A percentile compares a stretch with the other conserved stretches of the same genome.
Conservation (phyloP, 331 rosid genomes). For the Malus hybrid region DNA sequence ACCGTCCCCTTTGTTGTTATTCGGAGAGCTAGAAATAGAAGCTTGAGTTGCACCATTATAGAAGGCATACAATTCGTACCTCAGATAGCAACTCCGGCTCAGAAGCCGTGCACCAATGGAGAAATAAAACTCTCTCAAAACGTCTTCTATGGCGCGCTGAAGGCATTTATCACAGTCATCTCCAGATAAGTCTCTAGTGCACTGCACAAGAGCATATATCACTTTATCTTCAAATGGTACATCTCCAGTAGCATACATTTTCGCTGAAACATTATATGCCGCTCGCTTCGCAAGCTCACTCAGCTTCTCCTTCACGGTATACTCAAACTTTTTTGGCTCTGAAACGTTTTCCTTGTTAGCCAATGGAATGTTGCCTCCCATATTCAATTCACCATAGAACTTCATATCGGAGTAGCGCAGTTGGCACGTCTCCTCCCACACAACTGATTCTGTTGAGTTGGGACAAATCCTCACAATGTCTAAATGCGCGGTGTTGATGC, state of each 20-base stretch:
- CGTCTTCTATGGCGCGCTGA: slow-evolving; percentile 16
- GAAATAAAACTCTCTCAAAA: slow-evolving; percentile 17
- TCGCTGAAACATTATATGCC: slow-evolving; percentile 24
- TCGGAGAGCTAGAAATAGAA: not conserved
- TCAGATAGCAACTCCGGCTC: slow-evolving; percentile 47
- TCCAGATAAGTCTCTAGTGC: slow-evolving; percentile 46
- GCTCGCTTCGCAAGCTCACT: slow-evolving; percentile 22
- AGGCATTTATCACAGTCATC: slow-evolving; percentile 41
- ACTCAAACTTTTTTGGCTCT: slow-evolving; percentile 24
- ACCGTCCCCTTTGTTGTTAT: slow-evolving; percentile 15
- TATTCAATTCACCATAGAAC: slow-evolving; percentile 35
- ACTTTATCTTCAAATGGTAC: slow-evolving; percentile 21
- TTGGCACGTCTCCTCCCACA: slow-evolving; percentile 50
- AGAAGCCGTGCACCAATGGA: slow-evolving; percentile 55
- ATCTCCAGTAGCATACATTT: slow-evolving; percentile 33
- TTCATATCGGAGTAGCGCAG: slow-evolving; percentile 35
- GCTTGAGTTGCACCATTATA: slow-evolving; percentile 10
- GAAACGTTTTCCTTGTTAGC: slow-evolving; percentile 20
- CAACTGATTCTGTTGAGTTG: slow-evolving; percentile 31
- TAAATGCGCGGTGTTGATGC: slow-evolving; percentile 25
- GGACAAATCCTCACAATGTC: slow-evolving; percentile 33
- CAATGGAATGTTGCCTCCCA: slow-evolving; percentile 19
- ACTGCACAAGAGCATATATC: slow-evolving; percentile 53
- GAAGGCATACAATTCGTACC: slow-evolving; percentile 49
- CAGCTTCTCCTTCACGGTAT: slow-evolving; percentile 29